Conservation (phyloP, 2,329 filamentous ascomycete genomes). For the Fusarium luffae region DNA sequence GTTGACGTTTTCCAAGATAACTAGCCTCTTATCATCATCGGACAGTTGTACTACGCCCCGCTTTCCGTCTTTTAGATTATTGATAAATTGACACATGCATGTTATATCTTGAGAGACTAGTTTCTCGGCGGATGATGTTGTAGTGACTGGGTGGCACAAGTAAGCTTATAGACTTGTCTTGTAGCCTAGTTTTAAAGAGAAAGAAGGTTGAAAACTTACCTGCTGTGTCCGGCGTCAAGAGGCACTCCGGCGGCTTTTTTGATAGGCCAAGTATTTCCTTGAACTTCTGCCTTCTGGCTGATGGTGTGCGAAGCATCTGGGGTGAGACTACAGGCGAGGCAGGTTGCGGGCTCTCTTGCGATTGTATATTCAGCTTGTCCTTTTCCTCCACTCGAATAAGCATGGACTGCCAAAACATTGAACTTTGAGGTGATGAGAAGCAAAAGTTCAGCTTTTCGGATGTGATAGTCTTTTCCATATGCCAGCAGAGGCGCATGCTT, state of each 20-base stretch:
- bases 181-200: too few species aligned
- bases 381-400: not conserved
- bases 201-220: not conserved
- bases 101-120: not conserved
- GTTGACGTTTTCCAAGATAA: not conserved
- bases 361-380: not conserved
- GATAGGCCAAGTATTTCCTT: not conserved
- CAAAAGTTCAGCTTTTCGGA: not conserved
- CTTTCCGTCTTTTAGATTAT: not conserved
- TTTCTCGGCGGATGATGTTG: rapidly evolving
- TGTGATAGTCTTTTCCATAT: not conserved
- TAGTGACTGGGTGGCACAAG: rapidly evolving
- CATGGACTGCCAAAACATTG: not conserved
- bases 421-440: not conserved
- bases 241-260: not conserved
- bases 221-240: rapidly evolving
- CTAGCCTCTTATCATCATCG: not conserved
- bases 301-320: not conserved
- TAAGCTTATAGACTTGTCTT: not conserved
- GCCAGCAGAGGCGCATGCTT: not conserved
- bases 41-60: not conserved
- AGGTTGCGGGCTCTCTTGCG: rapidly evolving
- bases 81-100: not conserved
- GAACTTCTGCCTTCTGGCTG: not conserved
- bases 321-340: not conserved